Conservation (phyloP, 2,329 filamentous ascomycete species). For the Metarhizium sp. region DNA sequence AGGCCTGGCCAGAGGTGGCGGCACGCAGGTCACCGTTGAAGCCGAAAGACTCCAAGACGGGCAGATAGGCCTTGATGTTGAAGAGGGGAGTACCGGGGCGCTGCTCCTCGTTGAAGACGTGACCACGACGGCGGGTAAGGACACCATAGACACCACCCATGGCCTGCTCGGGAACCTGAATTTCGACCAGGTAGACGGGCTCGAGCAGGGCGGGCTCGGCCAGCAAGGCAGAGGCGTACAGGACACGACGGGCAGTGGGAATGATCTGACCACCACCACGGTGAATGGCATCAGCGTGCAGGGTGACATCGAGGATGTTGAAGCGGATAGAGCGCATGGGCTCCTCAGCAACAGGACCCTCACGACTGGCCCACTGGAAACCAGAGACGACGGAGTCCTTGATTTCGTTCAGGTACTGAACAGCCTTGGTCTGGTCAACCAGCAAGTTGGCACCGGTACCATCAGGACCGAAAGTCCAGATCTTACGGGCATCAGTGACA, state of each 20-base stretch:
- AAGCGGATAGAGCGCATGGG: constrained; percentile 95
- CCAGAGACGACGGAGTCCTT: constrained; percentile 99
- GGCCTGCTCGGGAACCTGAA: constrained; percentile 94
- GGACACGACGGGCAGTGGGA: constrained; percentile 92
- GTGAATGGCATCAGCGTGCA: constrained; percentile 99
- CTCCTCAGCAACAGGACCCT: constrained; percentile 97
- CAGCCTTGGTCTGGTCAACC: constrained; percentile 99
- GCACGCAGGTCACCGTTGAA: constrained; percentile 97
- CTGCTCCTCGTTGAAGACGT: constrained; percentile 98
- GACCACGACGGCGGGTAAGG: constrained; percentile 93
- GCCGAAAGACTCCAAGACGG: constrained; percentile 96
- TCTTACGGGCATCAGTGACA: constrained; percentile 99
- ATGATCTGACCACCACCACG: constrained; percentile 99
- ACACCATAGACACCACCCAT: constrained; percentile 99
- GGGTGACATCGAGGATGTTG: constrained; percentile 99
- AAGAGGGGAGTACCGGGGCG: constrained; percentile 97
- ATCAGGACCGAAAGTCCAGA: constrained; percentile 99
- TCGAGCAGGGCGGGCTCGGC: constrained; percentile 87
- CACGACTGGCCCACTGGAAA: constrained; percentile 99
- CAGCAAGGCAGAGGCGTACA: constrained; percentile 87
- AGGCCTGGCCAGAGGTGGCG: constrained; percentile 92
- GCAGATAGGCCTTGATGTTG: constrained; percentile 97
- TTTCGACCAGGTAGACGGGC: constrained; percentile 98
- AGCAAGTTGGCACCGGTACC: constrained; percentile 96
- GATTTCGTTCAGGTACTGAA: constrained; percentile 99